Percentiles rank a stretch among this genome's conserved stretches.
Evolutionary conservation across 352 stramenopile genomes (phyloP).

Genomic region (Globisporangium iwayamae): DNA sequence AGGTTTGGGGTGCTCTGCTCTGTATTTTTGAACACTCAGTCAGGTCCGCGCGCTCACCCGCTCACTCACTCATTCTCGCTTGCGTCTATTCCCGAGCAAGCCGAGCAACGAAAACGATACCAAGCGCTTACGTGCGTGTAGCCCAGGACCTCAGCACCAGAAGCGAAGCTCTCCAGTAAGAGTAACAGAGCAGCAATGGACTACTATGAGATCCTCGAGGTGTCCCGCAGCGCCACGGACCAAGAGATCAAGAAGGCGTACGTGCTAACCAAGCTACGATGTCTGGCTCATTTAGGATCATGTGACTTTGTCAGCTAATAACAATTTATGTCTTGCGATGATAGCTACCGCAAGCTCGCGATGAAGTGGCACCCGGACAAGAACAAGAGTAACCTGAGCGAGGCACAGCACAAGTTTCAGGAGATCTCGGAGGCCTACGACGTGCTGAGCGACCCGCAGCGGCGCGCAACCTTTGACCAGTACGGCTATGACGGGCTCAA

Average conservation of each 20-base stretch:
- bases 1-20: too few relatives aligned
- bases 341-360: conserved; percentile 90
- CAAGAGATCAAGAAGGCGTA: conserved; percentile 93
- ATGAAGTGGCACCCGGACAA: conserved; percentile 97
- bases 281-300: neutral
- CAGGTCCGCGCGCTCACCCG: neutral
- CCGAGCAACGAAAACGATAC: neutral
- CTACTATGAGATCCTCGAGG: conserved; percentile 91
- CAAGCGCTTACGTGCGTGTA: neutral
- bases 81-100: neutral
- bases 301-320: neutral
- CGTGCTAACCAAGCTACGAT: neutral
- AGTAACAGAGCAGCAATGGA: conserved; percentile 41
- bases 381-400: conserved; percentile 83
- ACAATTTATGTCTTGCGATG: neutral
- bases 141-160: neutral
- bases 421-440: conserved; percentile 94
- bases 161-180: neutral
- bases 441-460: conserved; percentile 90
- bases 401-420: conserved; percentile 92
- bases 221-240: conserved; percentile 73
- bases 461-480: conserved; percentile 92
- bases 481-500: conserved; percentile 93
- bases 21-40: neutral
- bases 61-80: neutral